Conservation (phyloP, 495 filamentous ascomycete species). For the Thozetella sp. region DNA sequence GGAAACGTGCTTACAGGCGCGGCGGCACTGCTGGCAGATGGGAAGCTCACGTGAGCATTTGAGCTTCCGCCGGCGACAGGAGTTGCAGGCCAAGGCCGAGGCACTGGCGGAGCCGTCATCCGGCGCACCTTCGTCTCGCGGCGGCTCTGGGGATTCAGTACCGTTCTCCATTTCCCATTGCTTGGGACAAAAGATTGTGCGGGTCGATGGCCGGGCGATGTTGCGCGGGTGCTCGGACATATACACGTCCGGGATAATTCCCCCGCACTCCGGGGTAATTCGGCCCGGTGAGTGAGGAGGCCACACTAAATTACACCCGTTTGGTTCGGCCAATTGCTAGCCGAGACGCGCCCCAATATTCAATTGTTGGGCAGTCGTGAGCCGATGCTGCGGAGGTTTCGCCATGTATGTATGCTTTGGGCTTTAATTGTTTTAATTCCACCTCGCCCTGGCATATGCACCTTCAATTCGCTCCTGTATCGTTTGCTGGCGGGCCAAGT, state of each 20-base stretch:
- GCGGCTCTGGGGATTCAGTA: not conserved
- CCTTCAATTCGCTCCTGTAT: no score
- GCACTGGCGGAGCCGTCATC: not conserved
- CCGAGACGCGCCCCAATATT: not conserved
- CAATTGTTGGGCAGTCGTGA: not conserved
- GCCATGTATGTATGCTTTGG: not conserved
- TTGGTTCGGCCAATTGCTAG: no score
- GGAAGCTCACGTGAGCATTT: slow-evolving; percentile 23
- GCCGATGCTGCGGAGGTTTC: not conserved
- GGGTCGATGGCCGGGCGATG: not conserved
- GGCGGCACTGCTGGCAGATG: slow-evolving; percentile 11
- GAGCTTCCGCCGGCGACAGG: slow-evolving; percentile 21
- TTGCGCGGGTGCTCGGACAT: not conserved
- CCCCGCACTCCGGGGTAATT: not conserved
- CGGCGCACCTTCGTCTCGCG: not conserved
- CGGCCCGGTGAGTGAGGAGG: not conserved
- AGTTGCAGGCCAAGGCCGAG: not conserved
- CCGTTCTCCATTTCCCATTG: not conserved
- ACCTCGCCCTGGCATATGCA: not conserved
- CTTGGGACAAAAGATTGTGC: no score
- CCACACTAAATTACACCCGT: no score
- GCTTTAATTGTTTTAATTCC: not conserved
- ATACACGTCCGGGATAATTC: not conserved
- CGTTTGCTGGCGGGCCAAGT: no score
- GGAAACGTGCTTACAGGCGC: slow-evolving; percentile 2